Evolutionary conservation across 371 early-diverging fungal species (phyloP).

Genomic region (Mortierella sp.): DNA sequence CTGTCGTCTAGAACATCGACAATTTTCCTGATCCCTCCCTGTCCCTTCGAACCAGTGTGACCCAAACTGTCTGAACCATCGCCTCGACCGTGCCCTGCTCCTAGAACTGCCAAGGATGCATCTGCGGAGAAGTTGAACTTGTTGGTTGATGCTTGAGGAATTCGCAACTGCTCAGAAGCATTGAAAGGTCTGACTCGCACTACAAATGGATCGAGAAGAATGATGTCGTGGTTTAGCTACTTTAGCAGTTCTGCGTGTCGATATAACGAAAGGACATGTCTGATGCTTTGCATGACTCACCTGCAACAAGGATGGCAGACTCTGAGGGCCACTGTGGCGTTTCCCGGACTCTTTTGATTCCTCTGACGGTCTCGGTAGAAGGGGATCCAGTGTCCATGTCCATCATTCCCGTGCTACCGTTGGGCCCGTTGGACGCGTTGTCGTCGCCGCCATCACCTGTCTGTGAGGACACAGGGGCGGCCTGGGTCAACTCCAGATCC

Average conservation of each 20-base stretch:
- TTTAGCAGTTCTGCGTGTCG: neutral
- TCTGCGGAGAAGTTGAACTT: conserved; percentile 58
- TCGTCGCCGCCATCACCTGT: conserved; percentile 2
- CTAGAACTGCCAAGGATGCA: conserved; percentile 34
- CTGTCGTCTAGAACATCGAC: conserved; percentile 72
- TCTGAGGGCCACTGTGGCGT: conserved; percentile 50
- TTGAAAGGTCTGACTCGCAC: conserved; percentile 77
- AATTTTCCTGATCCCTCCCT: conserved; percentile 61
- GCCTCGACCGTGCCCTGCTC: conserved; percentile 13
- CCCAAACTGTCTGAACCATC: conserved; percentile 14
- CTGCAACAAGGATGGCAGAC: conserved; percentile 56
- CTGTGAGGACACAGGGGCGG: neutral
- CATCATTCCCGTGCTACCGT: neutral
- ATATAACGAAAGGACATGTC: neutral
- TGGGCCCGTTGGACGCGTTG: neutral
- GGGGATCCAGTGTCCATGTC: neutral
- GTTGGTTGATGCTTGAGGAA: conserved; percentile 45
- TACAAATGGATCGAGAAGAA: neutral
- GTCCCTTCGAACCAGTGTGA: conserved; percentile 8
- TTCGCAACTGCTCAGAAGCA: conserved; percentile 58
- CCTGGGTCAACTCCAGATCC: conserved; percentile 12
- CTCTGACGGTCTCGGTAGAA: neutral
- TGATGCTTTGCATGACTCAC: conserved; percentile 3
- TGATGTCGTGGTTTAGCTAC: neutral
- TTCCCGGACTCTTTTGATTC: conserved; percentile 10